These are phyloP conservation scores for Rhodotorula mucilaginosa DNA, from an alignment of 1,284 basidiomycete genomes.

Conservation along the genomic window DNA sequence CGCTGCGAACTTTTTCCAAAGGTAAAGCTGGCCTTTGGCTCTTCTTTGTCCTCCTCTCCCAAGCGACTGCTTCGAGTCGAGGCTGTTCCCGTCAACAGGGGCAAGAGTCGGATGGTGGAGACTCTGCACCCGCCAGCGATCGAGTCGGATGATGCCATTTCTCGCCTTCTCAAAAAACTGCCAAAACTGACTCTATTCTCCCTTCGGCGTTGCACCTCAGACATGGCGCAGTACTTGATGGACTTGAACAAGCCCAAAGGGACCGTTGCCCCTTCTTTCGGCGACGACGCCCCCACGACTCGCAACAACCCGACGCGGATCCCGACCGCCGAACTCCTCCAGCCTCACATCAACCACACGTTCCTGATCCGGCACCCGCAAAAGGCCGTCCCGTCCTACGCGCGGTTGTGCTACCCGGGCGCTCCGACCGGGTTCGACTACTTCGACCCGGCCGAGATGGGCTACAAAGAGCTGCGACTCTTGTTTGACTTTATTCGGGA, in stretches of 20 bases:
- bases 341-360: constrained; percentile 72
- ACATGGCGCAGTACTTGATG: constrained; percentile 44
- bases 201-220: neutral
- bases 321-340: constrained; percentile 69
- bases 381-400: constrained; percentile 49
- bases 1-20: constrained; percentile 37
- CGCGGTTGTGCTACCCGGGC: constrained; percentile 41
- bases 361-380: constrained; percentile 64
- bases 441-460: constrained; percentile 42
- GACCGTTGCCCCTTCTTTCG: constrained; percentile 17
- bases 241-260: constrained; percentile 24
- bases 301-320: constrained; percentile 40
- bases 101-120: no score
- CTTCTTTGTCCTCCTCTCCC: neutral
- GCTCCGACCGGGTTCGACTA: constrained; percentile 42
- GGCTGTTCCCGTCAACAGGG: no score
- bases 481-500: constrained; percentile 39
- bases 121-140: no score
- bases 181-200: neutral
- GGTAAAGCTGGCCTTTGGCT: constrained; percentile 14
- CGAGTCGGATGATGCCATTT: neutral
- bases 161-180: neutral
- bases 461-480: constrained; percentile 36
- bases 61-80: no score
- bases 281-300: neutral